A percentile compares a stretch with the other conserved stretches of the same genome.
These are phyloP conservation scores for Termitomyces sp. DNA, from an alignment of 768 basidiomycete species.

Conservation along the genomic window DNA sequence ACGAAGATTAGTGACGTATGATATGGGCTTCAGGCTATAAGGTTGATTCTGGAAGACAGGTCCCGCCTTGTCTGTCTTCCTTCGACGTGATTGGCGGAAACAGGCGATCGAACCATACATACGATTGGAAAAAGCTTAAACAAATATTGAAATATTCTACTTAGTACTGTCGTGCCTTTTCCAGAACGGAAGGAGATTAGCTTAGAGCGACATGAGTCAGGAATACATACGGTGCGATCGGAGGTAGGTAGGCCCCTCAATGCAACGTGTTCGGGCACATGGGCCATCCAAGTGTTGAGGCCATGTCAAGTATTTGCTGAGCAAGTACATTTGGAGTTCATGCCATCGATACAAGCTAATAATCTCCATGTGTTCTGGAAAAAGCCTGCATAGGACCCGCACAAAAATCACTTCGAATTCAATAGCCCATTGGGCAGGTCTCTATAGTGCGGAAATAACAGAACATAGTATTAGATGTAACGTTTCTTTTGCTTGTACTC, in stretches of 20 bases:
- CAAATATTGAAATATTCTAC: too few relatives aligned
- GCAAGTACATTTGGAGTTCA: background rate
- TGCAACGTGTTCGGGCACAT: background rate
- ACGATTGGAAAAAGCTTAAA: background rate
- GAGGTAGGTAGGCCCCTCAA: background rate
- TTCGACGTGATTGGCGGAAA: background rate
- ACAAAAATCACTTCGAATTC: background rate
- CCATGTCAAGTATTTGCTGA: background rate
- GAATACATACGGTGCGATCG: background rate
- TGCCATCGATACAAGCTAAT: background rate
- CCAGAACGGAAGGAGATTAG: background rate
- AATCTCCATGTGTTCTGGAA: background rate
- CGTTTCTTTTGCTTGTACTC: constrained; percentile 46
- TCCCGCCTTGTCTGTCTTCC: background rate
- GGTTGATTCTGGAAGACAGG: too few relatives aligned
- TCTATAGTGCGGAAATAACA: constrained; percentile 1
- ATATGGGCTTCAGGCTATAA: too few relatives aligned
- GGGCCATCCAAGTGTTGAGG: background rate
- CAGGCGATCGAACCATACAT: too few relatives aligned
- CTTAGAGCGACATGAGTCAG: background rate
- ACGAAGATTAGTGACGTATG: too few relatives aligned
- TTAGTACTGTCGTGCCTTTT: background rate
- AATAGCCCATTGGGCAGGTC: background rate
- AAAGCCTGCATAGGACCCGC: too few relatives aligned
- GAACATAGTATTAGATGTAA: constrained; percentile 31